Evolutionary conservation across 2,329 filamentous ascomycete species (phyloP), one percentile per base, ranked within the genome.

Genomic region (Golovinomyces cichoracearum): DNA sequence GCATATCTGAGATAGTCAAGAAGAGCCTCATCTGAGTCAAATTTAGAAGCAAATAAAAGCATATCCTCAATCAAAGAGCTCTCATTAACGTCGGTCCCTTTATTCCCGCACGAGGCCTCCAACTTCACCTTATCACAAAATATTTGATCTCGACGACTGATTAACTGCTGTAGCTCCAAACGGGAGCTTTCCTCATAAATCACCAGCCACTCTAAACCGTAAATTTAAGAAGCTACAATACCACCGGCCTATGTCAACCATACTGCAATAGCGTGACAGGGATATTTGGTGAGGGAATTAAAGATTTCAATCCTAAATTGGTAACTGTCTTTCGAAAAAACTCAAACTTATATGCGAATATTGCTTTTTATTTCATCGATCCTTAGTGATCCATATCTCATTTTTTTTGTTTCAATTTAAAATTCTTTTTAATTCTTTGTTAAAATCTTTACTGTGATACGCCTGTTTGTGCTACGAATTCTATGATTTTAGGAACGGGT

Each of bases 331-430:
- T 41, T 21, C 9, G 9, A 22, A 21, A 41, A 22, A 41, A 41
- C 38, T 41, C 38, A 5, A 22, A 41, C 12, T 41, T 41, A 19
- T 41, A 41, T 13, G 38, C 7, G 38, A 22, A 41, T 21, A 41
- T 41, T 41, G 38, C 38, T 41, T 41, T 21, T 41, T 41, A 41
- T 41, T 41, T 41, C 9, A 41, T 41, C 38, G 35, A 38, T 38
- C 35, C 5, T 12, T 17, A 38, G 35, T 38, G n/a, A 38, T 12
- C 35, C 35, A 38, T 38, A 38, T 38, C 13, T 38, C 17, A 38
- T 38, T 12, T n/a, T 38, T 38, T 38, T 38, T 17, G 17, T n/a
- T 38, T 38, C 35, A 38, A 38, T 29, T 29, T 29, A 6, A 13
- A 13, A 6, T 29, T 6, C 27, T 6, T 29, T 29, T 29, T 6